These are phyloP conservation scores for Citrus sinensis DNA, from an alignment of 345 rosid genomes.

Conservation along the genomic window DVS_A1.0 CM039166.1:16876001-16876500, in stretches of 20 bases:
- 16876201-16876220: conserved; percentile 62
- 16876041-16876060: conserved; percentile 67
- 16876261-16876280: conserved; percentile 20
- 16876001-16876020: not conserved
- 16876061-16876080: conserved; percentile 73
- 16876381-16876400: conserved; percentile 49
- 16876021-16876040: conserved; percentile 28
- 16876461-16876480: conserved; percentile 20
- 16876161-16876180: conserved; percentile 52
- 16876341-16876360: conserved; percentile 22
- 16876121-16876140: conserved; percentile 45
- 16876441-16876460: conserved; percentile 17
- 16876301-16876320: conserved; percentile 7
- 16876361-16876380: conserved; percentile 30
- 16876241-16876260: conserved; percentile 45
- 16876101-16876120: conserved; percentile 46
- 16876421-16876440: conserved; percentile 13
- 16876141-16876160: conserved; percentile 36
- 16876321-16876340: conserved; percentile 13
- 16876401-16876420: conserved; percentile 13
- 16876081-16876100: conserved; percentile 60
- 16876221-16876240: conserved; percentile 46
- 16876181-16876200: conserved; percentile 52
- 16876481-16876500: conserved; percentile 21
- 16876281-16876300: not conserved